Evolutionary conservation across 805 yeast genomes (phyloP), one percentile per base, ranked within the genome.

Genomic region (Blastobotrys peoriensis): DNA sequence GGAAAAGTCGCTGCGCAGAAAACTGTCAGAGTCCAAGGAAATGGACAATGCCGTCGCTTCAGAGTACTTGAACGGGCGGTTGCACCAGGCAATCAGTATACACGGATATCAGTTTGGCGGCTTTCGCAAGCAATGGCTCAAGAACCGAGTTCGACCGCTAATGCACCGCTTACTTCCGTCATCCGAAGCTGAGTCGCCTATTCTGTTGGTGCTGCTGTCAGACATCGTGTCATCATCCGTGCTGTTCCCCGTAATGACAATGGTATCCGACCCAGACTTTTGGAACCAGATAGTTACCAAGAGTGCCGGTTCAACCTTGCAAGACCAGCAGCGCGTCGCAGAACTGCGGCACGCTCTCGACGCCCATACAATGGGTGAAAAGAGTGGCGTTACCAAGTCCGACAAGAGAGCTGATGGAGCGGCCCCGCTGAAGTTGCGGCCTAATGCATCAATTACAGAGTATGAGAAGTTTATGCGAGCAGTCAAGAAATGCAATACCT

Each of bases 311-410:
- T 73, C 73, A 23, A 74, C 83, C 9, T 67, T 89, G 58, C 79
- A 79, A 50, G 94, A 86, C 55, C 68, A 88, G 44, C 75, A 75
- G 30, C 86, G 85, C 55, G 94, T 88, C 0, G 76, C 81, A 47
- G 75, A 79, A 51, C 71, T 89, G 18, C 66, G 95, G 48, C 77
- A 74, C 18, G 84, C 86, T 1, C 65, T 88, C 28, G 82, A 81
- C 49, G 74, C 77, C 49, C 93, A 87, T 55, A 70, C 59, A 9
- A 47, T 46, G 30, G 41, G 35, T n/a, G 16, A 47, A 3, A 21
- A 37, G 22, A 10, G 35, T 16, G 17, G 17, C 5, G 4, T 18
- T 17, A 9, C 38, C 20, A 20, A 25, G 21, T 15, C 38, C 9
- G 33, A 21, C 4, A 16, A 41, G 18, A 17, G 36, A 23, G 21